These are phyloP conservation scores for Xylaria telfairii DNA, from an alignment of 495 filamentous ascomycete species.

Conservation along the genomic window DNA sequence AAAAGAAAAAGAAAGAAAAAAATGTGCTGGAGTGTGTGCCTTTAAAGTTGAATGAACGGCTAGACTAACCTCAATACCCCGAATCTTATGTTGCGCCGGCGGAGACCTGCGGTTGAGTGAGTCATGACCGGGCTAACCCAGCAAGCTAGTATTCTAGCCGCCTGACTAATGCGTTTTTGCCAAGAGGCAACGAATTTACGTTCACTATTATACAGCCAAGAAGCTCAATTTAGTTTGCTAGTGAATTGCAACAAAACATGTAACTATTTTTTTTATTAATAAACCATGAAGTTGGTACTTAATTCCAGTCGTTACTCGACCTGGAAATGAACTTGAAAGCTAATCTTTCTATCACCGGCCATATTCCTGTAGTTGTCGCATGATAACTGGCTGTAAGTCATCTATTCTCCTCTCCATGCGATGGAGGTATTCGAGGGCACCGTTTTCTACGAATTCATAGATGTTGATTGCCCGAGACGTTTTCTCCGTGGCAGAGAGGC, in stretches of 20 bases:
- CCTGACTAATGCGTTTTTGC: neutral
- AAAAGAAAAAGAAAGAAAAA: too few relatives aligned
- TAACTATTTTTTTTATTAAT: too few relatives aligned
- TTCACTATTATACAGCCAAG: too few relatives aligned
- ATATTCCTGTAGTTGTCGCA: neutral
- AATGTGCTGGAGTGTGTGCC: neutral
- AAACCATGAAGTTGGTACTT: too few relatives aligned
- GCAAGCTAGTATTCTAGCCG: too few relatives aligned
- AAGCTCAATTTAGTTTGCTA: too few relatives aligned
- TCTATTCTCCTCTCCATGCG: neutral
- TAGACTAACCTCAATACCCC: neutral
- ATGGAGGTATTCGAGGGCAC: neutral
- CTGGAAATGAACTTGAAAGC: neutral
- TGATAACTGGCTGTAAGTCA: neutral
- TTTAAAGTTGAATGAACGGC: neutral
- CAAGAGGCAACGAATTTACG: neutral
- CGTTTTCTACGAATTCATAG: neutral
- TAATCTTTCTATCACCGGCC: neutral
- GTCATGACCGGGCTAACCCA: neutral
- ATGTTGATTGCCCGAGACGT: neutral
- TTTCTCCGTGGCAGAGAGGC: neutral
- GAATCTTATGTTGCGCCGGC: neutral
- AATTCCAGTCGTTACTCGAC: too few relatives aligned
- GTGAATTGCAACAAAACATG: too few relatives aligned
- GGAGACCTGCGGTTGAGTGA: slow-evolving; percentile 17